These are phyloP conservation scores for Alternaria infectoria DNA, from an alignment of 2,329 filamentous ascomycete species.

Conservation along the genomic window DNA sequence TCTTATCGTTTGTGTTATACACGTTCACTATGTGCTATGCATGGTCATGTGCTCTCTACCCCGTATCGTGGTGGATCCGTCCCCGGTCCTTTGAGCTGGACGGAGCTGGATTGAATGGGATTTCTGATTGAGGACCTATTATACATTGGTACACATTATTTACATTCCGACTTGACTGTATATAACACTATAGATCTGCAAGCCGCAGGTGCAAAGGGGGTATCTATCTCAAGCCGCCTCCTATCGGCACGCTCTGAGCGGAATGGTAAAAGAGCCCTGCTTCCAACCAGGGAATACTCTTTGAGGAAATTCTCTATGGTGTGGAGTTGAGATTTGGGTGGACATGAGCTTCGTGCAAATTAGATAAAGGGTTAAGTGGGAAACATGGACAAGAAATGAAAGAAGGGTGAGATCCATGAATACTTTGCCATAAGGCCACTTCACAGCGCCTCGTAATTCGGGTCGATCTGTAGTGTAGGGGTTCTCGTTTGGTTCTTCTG, in stretches of 20 bases:
- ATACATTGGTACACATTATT: constrained; percentile 4
- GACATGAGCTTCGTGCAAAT: constrained; percentile 29
- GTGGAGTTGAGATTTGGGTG: constrained; percentile 17
- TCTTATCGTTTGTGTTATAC: constrained; percentile 5
- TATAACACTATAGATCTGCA: constrained; percentile 21
- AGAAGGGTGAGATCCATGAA: constrained; percentile 13
- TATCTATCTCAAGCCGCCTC: constrained; percentile 30
- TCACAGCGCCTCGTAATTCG: constrained; percentile 39
- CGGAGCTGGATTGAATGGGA: not conserved
- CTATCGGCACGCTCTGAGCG: constrained; percentile 10
- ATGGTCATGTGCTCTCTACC: not conserved
- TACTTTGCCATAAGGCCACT: constrained; percentile 10
- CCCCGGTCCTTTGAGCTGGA: not conserved
- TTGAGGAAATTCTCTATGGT: constrained; percentile 1
- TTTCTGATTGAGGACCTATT: not conserved
- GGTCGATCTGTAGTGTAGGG: constrained; percentile 49
- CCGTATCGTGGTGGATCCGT: not conserved
- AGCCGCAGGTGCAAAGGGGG: constrained; percentile 25
- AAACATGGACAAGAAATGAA: constrained; percentile 38
- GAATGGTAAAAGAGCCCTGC: constrained; percentile 9
- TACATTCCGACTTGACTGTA: constrained; percentile 12
- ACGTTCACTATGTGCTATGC: constrained; percentile 4
- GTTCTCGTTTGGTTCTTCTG: constrained; percentile 46
- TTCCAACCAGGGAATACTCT: constrained; percentile 14
- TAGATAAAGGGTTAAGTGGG: constrained; percentile 19